Percentiles rank a stretch among this genome's conserved stretches.
phyloP scores from a whole-genome alignment of 345 rosid genomes.

The Citrus inodora region DNA sequence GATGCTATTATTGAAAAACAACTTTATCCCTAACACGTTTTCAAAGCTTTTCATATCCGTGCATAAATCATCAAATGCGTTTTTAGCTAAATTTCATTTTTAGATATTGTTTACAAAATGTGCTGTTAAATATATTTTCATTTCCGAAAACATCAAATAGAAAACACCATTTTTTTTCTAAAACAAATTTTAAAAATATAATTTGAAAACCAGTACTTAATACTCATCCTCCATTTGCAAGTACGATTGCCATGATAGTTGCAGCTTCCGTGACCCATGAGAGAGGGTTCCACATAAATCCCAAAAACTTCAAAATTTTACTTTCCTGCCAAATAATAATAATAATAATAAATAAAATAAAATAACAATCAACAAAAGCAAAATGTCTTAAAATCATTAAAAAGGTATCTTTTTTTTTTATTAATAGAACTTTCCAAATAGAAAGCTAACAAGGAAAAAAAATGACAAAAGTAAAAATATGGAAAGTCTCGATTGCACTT shows the following conservation, averaged over 20 bases:
- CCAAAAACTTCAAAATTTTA: constrained; percentile 53
- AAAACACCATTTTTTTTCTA: neutral
- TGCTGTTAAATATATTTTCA: too few relatives aligned
- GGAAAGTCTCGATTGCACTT: too few relatives aligned
- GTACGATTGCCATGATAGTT: constrained; percentile 67
- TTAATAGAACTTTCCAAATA: too few relatives aligned
- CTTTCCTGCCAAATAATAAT: constrained; percentile 40
- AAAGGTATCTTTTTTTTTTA: neutral
- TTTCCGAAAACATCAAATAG: too few relatives aligned
- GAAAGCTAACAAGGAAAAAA: neutral
- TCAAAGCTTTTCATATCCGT: too few relatives aligned
- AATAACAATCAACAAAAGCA: neutral
- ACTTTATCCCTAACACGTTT: too few relatives aligned
- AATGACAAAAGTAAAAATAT: too few relatives aligned
- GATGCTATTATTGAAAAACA: too few relatives aligned
- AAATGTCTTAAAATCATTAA: neutral
- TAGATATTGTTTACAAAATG: too few relatives aligned
- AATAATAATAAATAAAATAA: neutral
- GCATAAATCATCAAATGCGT: too few relatives aligned
- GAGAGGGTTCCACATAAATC: constrained; percentile 79
- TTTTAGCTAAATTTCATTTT: too few relatives aligned
- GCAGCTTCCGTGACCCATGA: constrained; percentile 81
- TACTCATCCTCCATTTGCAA: constrained; percentile 64
- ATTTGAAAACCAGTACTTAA: neutral
- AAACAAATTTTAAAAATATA: neutral